Evolutionary conservation across 1,284 basidiomycete species (phyloP), one percentile per base, ranked within the genome.

Genomic region (Cystobasidiaceae sp.): DNA sequence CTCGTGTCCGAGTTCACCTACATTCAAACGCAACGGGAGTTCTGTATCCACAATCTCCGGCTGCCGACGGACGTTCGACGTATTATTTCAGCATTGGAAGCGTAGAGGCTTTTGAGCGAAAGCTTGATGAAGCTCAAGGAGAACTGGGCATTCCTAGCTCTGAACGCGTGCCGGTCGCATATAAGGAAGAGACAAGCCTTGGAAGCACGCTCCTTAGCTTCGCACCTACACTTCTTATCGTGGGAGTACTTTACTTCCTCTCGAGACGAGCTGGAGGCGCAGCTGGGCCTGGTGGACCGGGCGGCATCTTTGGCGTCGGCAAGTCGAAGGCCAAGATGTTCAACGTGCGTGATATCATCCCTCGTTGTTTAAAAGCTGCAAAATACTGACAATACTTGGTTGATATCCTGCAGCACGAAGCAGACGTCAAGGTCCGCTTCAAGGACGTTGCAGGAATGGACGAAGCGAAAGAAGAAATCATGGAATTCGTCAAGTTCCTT

Each of bases 401-500:
- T 6, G 19, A 19, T 28, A 4, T 37, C n/a, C n/a, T n/a, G 82
- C 90, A 96, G 80, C 65, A 65, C 43, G 94, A 99, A 75, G 92
- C 89, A 43, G 90, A 94, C 66, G 88, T 98, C 74, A 89, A 87
- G 75, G 87, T 89, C 72, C 90, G 90, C 75, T 98, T 98, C 81
- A 86, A 85, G 78, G 91, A 98, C 76, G 91, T 98, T 23, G 94
- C 94, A 28, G 94, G 94, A 49, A 97, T 97, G 93, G 94, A 99
- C 79, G 94, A 99, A 79, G 94, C 93, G 60, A 99, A 99, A 82
- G 90, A 94, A 80, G 94, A 99, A 81, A 96, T 99, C 73, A 97
- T 97, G 91, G 94, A 99, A 78, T 99, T 98, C 75, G 96, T 99
- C 77, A 94, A 93, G 74, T 98, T 99, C 82, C 82, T 99, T 75